A percentile compares a stretch with the other conserved stretches of the same genome.
These are phyloP conservation scores for Podospora pseudocomata DNA, from an alignment of 495 filamentous ascomycete species.

Conservation along the genomic window DNA sequence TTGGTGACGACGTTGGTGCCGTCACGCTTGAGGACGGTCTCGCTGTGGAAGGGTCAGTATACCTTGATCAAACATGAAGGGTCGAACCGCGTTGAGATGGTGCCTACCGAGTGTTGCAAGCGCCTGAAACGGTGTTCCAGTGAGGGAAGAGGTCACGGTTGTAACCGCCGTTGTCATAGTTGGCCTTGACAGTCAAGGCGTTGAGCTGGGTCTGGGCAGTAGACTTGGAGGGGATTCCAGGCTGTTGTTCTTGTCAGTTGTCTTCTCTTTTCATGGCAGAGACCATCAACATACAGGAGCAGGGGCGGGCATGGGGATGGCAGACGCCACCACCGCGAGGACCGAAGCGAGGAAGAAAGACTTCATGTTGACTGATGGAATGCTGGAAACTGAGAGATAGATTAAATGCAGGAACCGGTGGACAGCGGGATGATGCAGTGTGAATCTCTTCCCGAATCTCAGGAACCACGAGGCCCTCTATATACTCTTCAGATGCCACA, in stretches of 20 bases:
- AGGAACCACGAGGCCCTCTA: not conserved
- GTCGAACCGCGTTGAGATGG: not conserved
- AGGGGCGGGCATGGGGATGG: constrained; percentile 32
- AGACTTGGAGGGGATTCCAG: constrained; percentile 56
- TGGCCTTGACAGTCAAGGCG: constrained; percentile 50
- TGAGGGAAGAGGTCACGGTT: constrained; percentile 61
- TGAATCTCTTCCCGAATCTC: not conserved
- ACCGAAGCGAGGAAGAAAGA: constrained; percentile 20
- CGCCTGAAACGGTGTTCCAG: constrained; percentile 61
- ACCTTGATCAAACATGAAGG: not conserved
- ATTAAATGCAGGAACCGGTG: not conserved
- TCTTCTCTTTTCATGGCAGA: not conserved
- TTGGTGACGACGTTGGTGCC: constrained; percentile 53
- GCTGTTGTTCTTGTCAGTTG: constrained; percentile 28
- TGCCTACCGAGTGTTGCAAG: constrained; percentile 51
- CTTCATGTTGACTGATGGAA: constrained; percentile 27
- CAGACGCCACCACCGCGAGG: constrained; percentile 25
- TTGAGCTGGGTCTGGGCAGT: constrained; percentile 54
- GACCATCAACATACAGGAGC: not conserved
- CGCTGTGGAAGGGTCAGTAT: constrained; percentile 36
- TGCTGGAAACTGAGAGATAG: not conserved
- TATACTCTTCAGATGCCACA: not conserved
- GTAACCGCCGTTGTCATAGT: constrained; percentile 54
- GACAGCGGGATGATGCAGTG: not conserved
- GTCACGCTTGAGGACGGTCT: constrained; percentile 66